Evolutionary conservation across 352 stramenopile genomes (phyloP).

Genomic region (Globisporangium nodosum): DNA sequence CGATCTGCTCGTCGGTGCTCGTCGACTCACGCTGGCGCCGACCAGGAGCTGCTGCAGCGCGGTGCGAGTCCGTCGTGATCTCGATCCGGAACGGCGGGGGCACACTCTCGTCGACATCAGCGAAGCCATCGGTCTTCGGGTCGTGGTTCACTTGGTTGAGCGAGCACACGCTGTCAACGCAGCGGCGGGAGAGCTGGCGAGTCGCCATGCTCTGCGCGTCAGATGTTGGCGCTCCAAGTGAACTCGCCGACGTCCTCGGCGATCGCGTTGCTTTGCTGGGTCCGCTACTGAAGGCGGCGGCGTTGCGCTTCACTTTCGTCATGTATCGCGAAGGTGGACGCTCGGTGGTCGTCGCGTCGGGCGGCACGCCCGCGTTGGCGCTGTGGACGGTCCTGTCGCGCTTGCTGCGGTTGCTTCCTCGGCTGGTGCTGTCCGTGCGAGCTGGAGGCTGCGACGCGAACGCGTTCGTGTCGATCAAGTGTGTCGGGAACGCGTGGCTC

Average conservation of each 20-base stretch:
- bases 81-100: constrained; percentile 77
- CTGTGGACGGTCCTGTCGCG: constrained; percentile 13
- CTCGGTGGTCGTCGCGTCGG: constrained; percentile 15
- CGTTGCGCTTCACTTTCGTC: constrained; percentile 44
- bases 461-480: constrained; percentile 51
- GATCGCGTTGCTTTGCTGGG: background rate
- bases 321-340: constrained; percentile 76
- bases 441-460: constrained; percentile 17
- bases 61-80: constrained; percentile 50
- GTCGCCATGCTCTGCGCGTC: background rate
- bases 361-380: constrained; percentile 2
- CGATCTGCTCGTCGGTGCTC: background rate
- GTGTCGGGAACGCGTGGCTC: constrained; percentile 67
- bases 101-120: constrained; percentile 73
- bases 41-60: background rate
- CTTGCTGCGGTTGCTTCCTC: constrained; percentile 1
- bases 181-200: constrained; percentile 29
- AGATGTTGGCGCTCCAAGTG: no score
- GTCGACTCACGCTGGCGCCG: background rate
- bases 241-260: background rate
- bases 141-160: constrained; percentile 65
- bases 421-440: background rate
- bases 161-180: constrained; percentile 29
- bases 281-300: background rate
- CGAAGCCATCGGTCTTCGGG: constrained; percentile 72